Conservation (phyloP, 345 rosid species). For the Eutrema heterophyllum region DNA sequence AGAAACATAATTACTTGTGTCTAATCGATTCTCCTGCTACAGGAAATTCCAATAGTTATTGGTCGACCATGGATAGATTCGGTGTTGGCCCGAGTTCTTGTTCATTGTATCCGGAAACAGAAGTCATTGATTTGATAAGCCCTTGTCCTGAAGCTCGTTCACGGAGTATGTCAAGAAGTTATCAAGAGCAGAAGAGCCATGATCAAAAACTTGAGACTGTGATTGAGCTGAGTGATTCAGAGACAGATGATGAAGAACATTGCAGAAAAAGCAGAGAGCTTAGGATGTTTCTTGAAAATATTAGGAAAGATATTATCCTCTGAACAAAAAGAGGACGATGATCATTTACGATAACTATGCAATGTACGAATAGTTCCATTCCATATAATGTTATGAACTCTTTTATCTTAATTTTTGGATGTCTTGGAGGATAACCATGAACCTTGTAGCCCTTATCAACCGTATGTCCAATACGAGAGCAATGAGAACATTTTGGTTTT, state of each 20-base stretch:
- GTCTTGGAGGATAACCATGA: too few relatives aligned
- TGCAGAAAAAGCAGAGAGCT: conserved; percentile 59
- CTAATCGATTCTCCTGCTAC: conserved; percentile 26
- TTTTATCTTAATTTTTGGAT: too few relatives aligned
- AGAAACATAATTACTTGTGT: conserved; percentile 14
- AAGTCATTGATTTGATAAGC: conserved; percentile 71
- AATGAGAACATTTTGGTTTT: too few relatives aligned
- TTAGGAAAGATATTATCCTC: conserved; percentile 39
- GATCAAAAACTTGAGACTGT: conserved; percentile 26
- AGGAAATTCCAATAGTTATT: neutral
- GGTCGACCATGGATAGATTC: conserved; percentile 5
- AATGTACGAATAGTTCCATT: too few relatives aligned
- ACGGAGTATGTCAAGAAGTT: conserved; percentile 24
- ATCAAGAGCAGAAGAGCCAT: conserved; percentile 25
- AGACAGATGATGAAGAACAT: conserved; percentile 52
- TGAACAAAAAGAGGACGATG: conserved; percentile 21
- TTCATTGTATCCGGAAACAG: conserved; percentile 22
- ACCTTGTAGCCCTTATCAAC: too few relatives aligned
- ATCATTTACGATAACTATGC: conserved; percentile 9
- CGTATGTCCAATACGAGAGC: too few relatives aligned
- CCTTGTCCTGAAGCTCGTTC: conserved; percentile 45
- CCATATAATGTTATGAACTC: too few relatives aligned
- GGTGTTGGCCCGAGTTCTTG: neutral
- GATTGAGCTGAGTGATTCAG: conserved; percentile 73
- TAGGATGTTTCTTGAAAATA: conserved; percentile 51